Evolutionary conservation across 768 basidiomycete species (phyloP).

Genomic region (Hygrophorus russula): DNA sequence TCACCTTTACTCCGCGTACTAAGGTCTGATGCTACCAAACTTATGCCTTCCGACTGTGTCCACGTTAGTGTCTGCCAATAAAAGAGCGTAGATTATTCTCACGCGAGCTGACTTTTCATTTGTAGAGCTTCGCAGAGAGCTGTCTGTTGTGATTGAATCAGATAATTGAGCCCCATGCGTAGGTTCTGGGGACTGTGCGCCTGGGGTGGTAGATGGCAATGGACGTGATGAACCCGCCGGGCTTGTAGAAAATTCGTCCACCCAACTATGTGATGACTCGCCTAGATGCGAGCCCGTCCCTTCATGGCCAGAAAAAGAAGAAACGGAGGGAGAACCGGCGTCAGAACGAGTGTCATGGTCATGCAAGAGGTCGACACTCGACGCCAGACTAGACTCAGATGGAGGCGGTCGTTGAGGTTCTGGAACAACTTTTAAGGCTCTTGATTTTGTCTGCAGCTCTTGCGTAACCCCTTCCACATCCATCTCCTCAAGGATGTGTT

Average conservation of each 20-base stretch:
- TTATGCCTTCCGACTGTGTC: constrained; percentile 23
- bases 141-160: constrained; percentile 28
- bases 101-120: constrained; percentile 11
- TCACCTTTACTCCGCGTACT: constrained; percentile 52
- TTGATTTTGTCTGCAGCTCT: constrained; percentile 24
- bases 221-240: not conserved
- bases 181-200: constrained; percentile 7
- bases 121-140: constrained; percentile 22
- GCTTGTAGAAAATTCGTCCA: constrained; percentile 8
- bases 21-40: constrained; percentile 20
- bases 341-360: constrained; percentile 31
- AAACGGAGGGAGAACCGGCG: constrained; percentile 26
- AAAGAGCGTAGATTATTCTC: not conserved
- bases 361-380: constrained; percentile 23
- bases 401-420: constrained; percentile 1
- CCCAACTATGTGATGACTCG: constrained; percentile 29
- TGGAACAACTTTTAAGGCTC: constrained; percentile 2
- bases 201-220: not conserved
- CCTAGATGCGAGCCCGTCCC: constrained; percentile 9
- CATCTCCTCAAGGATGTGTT: constrained; percentile 45
- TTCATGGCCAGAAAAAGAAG: constrained; percentile 20
- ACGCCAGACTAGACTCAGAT: constrained; percentile 22
- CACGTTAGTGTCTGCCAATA: not conserved
- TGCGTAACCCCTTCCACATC: constrained; percentile 52
- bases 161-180: constrained; percentile 18